Evolutionary conservation across 2,329 filamentous ascomycete genomes (phyloP), one percentile per base, ranked within the genome.

Genomic region (Stagonosporopsis chrysanthemi): DNA sequence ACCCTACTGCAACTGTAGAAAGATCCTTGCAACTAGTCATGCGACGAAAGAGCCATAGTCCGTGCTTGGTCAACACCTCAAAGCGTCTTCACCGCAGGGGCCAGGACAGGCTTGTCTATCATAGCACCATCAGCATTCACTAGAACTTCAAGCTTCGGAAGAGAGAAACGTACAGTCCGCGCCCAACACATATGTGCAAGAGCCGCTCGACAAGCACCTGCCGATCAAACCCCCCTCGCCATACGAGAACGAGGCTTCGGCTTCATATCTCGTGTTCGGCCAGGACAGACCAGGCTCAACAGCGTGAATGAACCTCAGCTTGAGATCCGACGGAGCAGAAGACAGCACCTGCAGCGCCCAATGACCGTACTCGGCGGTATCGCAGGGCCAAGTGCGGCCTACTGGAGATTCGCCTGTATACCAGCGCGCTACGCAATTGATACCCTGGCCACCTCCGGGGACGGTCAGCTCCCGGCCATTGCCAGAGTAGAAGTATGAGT

Each of bases 341-440:
- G 52, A 41, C 0, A 66, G 43, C 11, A 73, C 60, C 12, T 67
- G 55, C 55, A 72, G 58, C 6, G 56, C 50, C 65, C 67, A 72
- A 38, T 70, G 69, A 1, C 69, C 68, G 1, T 67, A 38, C 6
- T 39, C 40, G 1, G 54, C 33, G 6, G 58, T 9, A 19, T 70
- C 65, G 47, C 69, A 72, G 3, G 69, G 67, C 68, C 68, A 72
- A 15, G 59, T 60, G 24, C 64, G 69, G 17, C 55, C 61, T 40
- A 62, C 49, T 1, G 69, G 67, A 2, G 43, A 60, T 19, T 69
- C 67, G 9, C 50, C 51, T 24, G 22, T 49, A n/a, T 66, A 64
- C 67, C 68, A 73, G 44, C 65, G 63, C 29, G 69, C 68, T 29
- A 56, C 43, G 60, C 69, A 73, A 35, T 67, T 68, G 14, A 61